A percentile compares a stretch with the other conserved stretches of the same genome.
These are phyloP conservation scores for Aureobasidium melanogenum DNA, from an alignment of 2,329 filamentous ascomycete genomes.

Conservation along the genomic window DNA sequence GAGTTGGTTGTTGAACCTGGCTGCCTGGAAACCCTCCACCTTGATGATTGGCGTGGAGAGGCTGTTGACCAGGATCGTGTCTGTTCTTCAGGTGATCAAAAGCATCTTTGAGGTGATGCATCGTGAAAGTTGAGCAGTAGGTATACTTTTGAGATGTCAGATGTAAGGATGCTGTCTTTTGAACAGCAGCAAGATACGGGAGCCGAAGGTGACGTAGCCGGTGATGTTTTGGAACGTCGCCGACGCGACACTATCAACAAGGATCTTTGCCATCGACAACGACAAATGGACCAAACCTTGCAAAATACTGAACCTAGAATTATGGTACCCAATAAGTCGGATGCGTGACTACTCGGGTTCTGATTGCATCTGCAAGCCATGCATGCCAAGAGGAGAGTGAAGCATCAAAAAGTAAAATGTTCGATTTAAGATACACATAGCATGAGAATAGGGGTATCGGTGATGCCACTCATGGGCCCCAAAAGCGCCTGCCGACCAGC, in stretches of 20 bases:
- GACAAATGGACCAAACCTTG: too few species aligned
- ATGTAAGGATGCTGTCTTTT: not conserved
- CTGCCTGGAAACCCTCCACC: not conserved
- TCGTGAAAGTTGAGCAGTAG: not conserved
- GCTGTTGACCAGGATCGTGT: not conserved
- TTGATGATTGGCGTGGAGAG: not conserved
- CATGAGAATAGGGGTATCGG: constrained; percentile 11
- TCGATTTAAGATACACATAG: not conserved
- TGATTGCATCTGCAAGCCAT: not conserved
- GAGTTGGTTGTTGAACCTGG: constrained; percentile 5
- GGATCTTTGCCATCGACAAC: not conserved
- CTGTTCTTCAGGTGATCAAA: not conserved
- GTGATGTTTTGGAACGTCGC: not conserved
- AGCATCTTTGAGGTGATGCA: constrained; percentile 10
- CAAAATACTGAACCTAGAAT: too few species aligned
- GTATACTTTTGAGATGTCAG: not conserved
- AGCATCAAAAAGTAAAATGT: not conserved
- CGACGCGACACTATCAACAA: not conserved
- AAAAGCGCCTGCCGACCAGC: constrained; percentile 8
- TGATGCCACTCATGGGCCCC: constrained; percentile 9
- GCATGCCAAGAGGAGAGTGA: not conserved
- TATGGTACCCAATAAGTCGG: too few species aligned
- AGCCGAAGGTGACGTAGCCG: not conserved
- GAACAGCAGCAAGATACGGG: not conserved
- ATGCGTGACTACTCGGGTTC: too few species aligned